Evolutionary conservation across 306 rosid species (phyloP).

Genomic region (Prunus salicina): DNA sequence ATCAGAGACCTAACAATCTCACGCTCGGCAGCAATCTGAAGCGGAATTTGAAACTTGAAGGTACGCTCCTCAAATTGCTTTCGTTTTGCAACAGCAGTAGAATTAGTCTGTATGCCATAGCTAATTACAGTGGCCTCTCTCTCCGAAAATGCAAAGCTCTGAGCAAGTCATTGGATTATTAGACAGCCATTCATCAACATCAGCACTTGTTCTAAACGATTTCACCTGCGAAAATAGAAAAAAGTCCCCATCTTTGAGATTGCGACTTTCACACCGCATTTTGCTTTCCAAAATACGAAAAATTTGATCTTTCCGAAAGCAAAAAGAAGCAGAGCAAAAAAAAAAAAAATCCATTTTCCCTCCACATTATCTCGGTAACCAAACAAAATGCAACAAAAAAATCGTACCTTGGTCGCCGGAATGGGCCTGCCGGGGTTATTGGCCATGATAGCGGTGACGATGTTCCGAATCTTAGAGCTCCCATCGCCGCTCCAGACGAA

Average conservation of each 20-base stretch:
- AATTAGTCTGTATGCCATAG: slow-evolving; percentile 77
- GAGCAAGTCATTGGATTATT: slow-evolving; percentile 61
- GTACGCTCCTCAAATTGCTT: slow-evolving; percentile 62
- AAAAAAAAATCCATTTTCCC: neutral
- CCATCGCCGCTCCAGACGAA: slow-evolving; percentile 73
- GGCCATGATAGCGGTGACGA: slow-evolving; percentile 53
- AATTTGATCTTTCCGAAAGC: neutral
- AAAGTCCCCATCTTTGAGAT: neutral
- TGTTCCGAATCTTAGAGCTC: slow-evolving; percentile 33
- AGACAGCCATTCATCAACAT: slow-evolving; percentile 70
- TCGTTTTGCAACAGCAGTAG: slow-evolving; percentile 42
- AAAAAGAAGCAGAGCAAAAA: neutral
- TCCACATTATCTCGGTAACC: neutral
- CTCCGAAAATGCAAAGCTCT: slow-evolving; percentile 55
- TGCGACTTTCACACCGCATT: neutral
- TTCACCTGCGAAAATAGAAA: slow-evolving; percentile 41
- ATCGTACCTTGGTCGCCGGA: slow-evolving; percentile 41
- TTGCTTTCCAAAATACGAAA: no score
- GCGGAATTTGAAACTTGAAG: slow-evolving; percentile 58
- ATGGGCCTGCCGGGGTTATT: slow-evolving; percentile 76
- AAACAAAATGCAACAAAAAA: neutral
- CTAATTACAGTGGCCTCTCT: slow-evolving; percentile 45
- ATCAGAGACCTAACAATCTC: slow-evolving; percentile 79
- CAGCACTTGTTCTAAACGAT: slow-evolving; percentile 40
- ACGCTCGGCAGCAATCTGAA: slow-evolving; percentile 81